A percentile compares a stretch with the other conserved stretches of the same genome.
Conservation (phyloP, 306 rosid species). For the Cucurbita pepo region DNA sequence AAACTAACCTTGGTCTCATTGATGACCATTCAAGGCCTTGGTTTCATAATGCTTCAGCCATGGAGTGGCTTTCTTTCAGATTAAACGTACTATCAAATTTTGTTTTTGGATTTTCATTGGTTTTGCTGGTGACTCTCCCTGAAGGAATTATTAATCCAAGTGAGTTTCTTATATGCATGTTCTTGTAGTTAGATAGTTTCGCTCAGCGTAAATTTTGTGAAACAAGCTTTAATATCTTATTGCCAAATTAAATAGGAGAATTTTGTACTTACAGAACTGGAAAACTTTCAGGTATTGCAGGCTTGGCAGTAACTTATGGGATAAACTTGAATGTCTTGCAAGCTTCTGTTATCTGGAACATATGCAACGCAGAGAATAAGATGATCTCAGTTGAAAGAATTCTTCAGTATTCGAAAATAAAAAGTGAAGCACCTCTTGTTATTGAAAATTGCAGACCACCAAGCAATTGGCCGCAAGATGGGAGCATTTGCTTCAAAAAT, state of each 20-base stretch:
- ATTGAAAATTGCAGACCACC: conserved; percentile 61
- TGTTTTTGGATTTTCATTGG: conserved; percentile 75
- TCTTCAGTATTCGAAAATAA: conserved; percentile 56
- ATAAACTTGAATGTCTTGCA: conserved; percentile 77
- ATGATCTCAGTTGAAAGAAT: conserved; percentile 96
- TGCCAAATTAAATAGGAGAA: neutral
- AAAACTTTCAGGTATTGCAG: conserved; percentile 64
- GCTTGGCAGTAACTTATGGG: conserved; percentile 92
- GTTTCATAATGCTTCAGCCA: conserved; percentile 82
- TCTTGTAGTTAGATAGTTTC: neutral
- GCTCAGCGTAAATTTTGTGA: neutral
- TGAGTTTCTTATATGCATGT: conserved; percentile 19
- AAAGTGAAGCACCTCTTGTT: conserved; percentile 76
- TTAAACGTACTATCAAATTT: conserved; percentile 77
- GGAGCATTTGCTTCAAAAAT: conserved; percentile 64
- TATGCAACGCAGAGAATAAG: conserved; percentile 87
- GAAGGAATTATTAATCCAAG: conserved; percentile 92
- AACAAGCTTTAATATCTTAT: neutral
- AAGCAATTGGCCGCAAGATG: conserved; percentile 71
- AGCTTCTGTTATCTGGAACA: conserved; percentile 86
- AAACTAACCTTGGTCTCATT: conserved; percentile 47
- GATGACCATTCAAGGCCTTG: conserved; percentile 80
- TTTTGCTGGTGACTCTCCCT: conserved; percentile 69
- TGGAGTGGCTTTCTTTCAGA: conserved; percentile 97
- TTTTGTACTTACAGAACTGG: conserved; percentile 3